Evolutionary conservation across 331 rosid species (phyloP).

Genomic region (Spiraea crenata): DNA sequence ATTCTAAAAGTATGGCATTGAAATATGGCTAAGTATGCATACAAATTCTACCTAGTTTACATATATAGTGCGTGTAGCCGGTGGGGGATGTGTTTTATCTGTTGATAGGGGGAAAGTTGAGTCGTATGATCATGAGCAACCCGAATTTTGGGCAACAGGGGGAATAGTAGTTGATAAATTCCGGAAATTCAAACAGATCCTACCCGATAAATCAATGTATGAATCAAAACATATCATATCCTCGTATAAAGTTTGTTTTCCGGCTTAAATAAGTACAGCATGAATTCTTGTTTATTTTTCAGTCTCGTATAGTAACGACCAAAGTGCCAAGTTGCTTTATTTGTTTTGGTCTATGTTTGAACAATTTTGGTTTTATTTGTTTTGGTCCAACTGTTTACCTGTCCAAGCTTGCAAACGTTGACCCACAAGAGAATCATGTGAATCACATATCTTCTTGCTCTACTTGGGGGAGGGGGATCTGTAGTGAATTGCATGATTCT

Average conservation of each 20-base stretch:
- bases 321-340: too few relatives aligned
- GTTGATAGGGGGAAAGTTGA: not conserved
- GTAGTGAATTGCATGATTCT: not conserved
- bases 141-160: not conserved
- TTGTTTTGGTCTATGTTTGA: too few relatives aligned
- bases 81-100: not conserved
- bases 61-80: not conserved
- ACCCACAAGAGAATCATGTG: not conserved
- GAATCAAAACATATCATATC: not conserved
- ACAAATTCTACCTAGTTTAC: not conserved
- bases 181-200: not conserved
- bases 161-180: not conserved
- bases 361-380: not conserved
- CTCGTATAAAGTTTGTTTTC: not conserved
- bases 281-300: too few relatives aligned
- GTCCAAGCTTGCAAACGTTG: not conserved
- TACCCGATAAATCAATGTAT: not conserved
- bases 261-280: not conserved
- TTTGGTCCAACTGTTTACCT: not conserved
- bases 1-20: not conserved
- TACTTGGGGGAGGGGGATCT: not conserved
- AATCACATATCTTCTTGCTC: too few relatives aligned
- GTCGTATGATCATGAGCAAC: conserved; percentile 2
- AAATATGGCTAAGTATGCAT: not conserved
- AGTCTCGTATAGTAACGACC: too few relatives aligned